These are phyloP conservation scores for Curvularia spicifera DNA, from an alignment of 2,329 filamentous ascomycete species.

Conservation along the genomic window DNA sequence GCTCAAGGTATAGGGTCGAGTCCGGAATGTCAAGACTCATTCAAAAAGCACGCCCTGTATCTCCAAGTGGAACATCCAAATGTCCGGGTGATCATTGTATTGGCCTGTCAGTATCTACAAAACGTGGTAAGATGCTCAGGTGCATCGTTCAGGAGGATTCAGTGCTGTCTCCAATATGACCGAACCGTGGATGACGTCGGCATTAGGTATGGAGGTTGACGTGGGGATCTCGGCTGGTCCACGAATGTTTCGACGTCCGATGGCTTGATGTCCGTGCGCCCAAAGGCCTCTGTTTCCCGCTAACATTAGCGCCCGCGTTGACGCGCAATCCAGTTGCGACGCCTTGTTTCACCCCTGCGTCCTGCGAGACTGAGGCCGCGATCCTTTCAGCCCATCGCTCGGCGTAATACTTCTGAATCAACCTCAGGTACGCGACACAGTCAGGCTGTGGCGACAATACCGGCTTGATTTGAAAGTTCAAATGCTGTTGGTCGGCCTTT, in stretches of 20 bases:
- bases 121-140: background rate
- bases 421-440: background rate
- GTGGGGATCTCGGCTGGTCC: conserved; percentile 11
- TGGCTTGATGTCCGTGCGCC: conserved; percentile 9
- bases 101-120: conserved; percentile 10
- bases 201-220: conserved; percentile 13
- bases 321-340: conserved; percentile 22
- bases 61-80: conserved; percentile 20
- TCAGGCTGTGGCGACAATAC: background rate
- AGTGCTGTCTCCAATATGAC: background rate
- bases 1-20: conserved; percentile 32
- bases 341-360: conserved; percentile 18
- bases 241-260: conserved; percentile 5
- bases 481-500: conserved; percentile 1
- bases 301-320: conserved; percentile 14
- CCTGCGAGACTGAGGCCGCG: conserved; percentile 9
- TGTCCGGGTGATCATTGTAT: conserved; percentile 28
- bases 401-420: conserved; percentile 10
- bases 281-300: background rate
- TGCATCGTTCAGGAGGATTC: conserved; percentile 4
- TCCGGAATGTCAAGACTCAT: conserved; percentile 39
- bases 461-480: conserved; percentile 3
- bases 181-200: conserved; percentile 24
- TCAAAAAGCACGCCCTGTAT: conserved; percentile 30
- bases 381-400: conserved; percentile 10